phyloP scores from a whole-genome alignment of 2,329 filamentous ascomycete species.

The Talaromyces sp. region DNA sequence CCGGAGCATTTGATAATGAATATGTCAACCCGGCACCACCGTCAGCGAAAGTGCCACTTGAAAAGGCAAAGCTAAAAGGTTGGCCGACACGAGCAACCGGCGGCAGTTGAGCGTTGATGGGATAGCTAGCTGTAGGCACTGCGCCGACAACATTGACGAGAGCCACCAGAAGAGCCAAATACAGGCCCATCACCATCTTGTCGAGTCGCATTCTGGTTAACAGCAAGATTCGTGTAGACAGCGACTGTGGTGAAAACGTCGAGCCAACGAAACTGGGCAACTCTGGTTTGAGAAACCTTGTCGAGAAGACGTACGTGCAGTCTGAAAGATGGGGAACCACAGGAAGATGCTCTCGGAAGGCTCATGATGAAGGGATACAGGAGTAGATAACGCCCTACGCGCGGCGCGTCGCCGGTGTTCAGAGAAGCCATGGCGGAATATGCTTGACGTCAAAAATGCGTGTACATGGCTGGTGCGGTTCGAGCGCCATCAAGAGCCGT shows the following conservation, averaged over 20 bases:
- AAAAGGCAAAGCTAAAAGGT: slow-evolving; percentile 42
- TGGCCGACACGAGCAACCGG: slow-evolving; percentile 67
- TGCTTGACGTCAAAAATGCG: slow-evolving; percentile 34
- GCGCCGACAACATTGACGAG: slow-evolving; percentile 28
- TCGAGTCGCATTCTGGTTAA: slow-evolving; percentile 9
- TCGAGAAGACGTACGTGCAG: slow-evolving; percentile 3
- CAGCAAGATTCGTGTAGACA: slow-evolving; percentile 2
- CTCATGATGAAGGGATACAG: slow-evolving; percentile 24
- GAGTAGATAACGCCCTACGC: slow-evolving; percentile 26
- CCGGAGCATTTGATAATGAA: slow-evolving; percentile 59
- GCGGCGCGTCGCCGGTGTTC: slow-evolving; percentile 26
- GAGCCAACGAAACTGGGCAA: slow-evolving; percentile 4
- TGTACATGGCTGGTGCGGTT: slow-evolving; percentile 26
- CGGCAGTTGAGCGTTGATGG: slow-evolving; percentile 79
- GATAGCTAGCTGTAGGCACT: slow-evolving; percentile 53
- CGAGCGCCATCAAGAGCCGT: neutral
- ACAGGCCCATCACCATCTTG: slow-evolving; percentile 22
- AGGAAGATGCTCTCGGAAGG: neutral
- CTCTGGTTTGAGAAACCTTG: neutral
- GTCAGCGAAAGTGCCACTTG: slow-evolving; percentile 65
- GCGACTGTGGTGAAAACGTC: slow-evolving; percentile 4
- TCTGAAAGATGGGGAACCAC: neutral
- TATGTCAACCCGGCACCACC: slow-evolving; percentile 57
- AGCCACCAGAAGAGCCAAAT: slow-evolving; percentile 22
- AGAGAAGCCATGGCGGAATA: slow-evolving; percentile 36